Base-by-base conservation (phyloP, 2,329 filamentous ascomycete species). In the Drechmeria coniospora region DNA sequence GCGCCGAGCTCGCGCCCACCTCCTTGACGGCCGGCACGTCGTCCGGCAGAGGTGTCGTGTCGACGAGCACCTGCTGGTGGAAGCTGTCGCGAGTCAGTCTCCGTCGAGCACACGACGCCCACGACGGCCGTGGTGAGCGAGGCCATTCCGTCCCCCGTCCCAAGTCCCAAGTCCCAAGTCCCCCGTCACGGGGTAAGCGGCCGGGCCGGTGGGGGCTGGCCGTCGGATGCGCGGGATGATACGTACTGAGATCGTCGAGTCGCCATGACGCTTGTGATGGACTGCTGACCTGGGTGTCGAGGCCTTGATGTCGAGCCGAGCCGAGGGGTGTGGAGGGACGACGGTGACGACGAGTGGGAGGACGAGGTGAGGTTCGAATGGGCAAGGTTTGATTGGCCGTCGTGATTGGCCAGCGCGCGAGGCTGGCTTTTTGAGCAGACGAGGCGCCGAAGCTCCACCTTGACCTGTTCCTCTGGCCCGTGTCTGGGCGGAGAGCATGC, bases 31-130 rank as follows among this genome's bases (percentile, higher is more conserved):
- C 76, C 47, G 90, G 90, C 56, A 98, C 84, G 48, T 78, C 68
- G 51, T 82, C 76, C 41, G 90, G 90, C 49, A 98, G 79, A 48
- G 90, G 87, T 43, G 90, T 93, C 50, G 82, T 90, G 68, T 98
- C 90, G 65, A 90, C 72, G 60, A 95, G 80, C 63, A 80, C 68
- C 54, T 84, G 67, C 64, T 93, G 82, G 63, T 83, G 84, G 77
- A 95, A 95, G 57, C 90, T 95, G 52, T 40, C 49, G 37, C 45
- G 52, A 39, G n/a, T n/a, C n/a, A n/a, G n/a, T n/a, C n/a, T n/a
- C n/a, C n/a, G n/a, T n/a, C n/a, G n/a, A n/a, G n/a, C n/a, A n/a
- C n/a, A n/a, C n/a, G n/a, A n/a, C n/a, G n/a, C n/a, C n/a, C n/a
- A n/a, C n/a, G n/a, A n/a, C n/a, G n/a, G n/a, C n/a, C n/a, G n/a